Conservation (phyloP, 176 grass and related monocot genomes). For the Oryza glaberrima region DNA sequence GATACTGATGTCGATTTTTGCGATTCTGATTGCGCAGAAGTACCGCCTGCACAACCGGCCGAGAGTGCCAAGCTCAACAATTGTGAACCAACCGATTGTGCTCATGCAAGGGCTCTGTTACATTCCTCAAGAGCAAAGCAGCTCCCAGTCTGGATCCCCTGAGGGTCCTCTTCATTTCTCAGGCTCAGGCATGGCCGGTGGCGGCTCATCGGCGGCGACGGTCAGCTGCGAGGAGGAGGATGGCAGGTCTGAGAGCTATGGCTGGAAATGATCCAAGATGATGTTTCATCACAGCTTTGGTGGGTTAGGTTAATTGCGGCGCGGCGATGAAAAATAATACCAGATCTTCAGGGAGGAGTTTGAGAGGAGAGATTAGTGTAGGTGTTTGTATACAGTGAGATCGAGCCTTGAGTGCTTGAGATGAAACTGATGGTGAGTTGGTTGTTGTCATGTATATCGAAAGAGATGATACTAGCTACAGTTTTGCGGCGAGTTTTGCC, state of each 20-base stretch:
- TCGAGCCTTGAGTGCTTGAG: constrained; percentile 50
- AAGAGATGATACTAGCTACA: constrained; percentile 52
- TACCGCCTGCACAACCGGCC: constrained; percentile 78
- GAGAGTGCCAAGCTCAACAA: constrained; percentile 40
- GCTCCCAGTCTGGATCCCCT: constrained; percentile 79
- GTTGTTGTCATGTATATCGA: constrained; percentile 46
- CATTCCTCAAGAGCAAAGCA: constrained; percentile 61
- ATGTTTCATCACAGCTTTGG: constrained; percentile 18
- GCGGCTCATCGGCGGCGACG: constrained; percentile 59
- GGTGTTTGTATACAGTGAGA: constrained; percentile 47
- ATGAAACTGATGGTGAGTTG: constrained; percentile 28
- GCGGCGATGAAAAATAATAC: neutral
- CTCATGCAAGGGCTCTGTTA: constrained; percentile 54
- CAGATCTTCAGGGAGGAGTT: constrained; percentile 14
- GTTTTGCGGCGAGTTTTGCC: constrained; percentile 53
- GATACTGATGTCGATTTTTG: constrained; percentile 28
- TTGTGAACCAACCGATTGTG: constrained; percentile 41
- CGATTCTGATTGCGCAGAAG: constrained; percentile 61
- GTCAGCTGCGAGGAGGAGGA: constrained; percentile 79
- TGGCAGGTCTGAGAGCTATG: constrained; percentile 70
- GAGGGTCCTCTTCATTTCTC: constrained; percentile 65
- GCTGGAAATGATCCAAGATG: constrained; percentile 66
- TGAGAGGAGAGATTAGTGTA: constrained; percentile 37
- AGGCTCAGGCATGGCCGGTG: constrained; percentile 43
- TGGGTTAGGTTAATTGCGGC: neutral